Evolutionary conservation across 2,329 filamentous ascomycete species (phyloP), one percentile per base, ranked within the genome.

Genomic region (Alternaria sp.): DNA sequence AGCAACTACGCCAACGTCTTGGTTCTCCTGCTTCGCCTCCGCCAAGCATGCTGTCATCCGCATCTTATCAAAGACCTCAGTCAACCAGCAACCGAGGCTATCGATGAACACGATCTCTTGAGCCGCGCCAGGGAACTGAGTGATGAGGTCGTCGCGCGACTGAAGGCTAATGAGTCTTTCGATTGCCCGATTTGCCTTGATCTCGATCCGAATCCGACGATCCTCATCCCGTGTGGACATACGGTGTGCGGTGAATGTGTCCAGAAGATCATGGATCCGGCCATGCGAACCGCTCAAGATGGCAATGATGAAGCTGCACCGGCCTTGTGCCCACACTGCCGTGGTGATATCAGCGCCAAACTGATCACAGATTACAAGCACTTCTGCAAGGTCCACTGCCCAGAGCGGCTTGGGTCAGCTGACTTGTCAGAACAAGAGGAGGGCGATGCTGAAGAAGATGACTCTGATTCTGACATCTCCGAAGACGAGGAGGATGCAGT

Each of bases 121-220:
- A 83, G 85, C 2, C 84, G 92, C 20, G 92, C 93, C 2, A 86
- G 87, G 71, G 76, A 83, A 20, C 82, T 97, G 11, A 78, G 83
- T 6, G 69, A 78, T 1, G 82, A 87, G 3, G 91, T 93, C 12
- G 84, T 96, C 18, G 74, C 82, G n/a, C 88, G 92, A 7, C 85
- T 96, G 74, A 91, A 84, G 66, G 80, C 82, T 12, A 80, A 83
- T 6, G 84, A 88, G 1, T 86, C 75, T 3, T 92, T 95, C 54
- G 90, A 94, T 75, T 97, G 94, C 73, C 92, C 92, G 0, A 89
- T 96, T 20, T 97, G 94, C 77, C 90, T 92, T 62, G 94, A 97
- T 72, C 89, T 85, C 3, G 88, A 90, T 7, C 84, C 87, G 14
- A 94, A 94, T 65, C 92, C 92, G 0, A 87, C 87, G 4, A 92